phyloP scores from a whole-genome alignment of 2,329 filamentous ascomycete species.

The Ceratocystis harringtonii region DNA sequence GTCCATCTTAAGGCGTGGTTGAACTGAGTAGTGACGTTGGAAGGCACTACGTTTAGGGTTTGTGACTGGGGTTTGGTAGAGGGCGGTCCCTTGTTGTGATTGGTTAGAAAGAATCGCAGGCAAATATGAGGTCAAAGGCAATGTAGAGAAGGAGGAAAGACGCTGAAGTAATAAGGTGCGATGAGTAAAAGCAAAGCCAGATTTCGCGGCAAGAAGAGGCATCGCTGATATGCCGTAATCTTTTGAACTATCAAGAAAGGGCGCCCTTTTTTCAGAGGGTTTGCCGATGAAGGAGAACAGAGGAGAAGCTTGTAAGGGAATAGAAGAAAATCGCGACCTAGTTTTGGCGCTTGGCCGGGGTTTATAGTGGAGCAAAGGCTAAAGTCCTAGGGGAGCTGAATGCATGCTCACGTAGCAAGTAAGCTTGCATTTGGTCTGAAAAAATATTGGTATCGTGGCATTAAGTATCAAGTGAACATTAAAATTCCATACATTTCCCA shows the following conservation, averaged over 20 bases:
- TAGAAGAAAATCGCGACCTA: no score
- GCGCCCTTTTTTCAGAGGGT: no score
- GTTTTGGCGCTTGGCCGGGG: no score
- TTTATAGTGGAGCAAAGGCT: no score
- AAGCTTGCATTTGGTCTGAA: no score
- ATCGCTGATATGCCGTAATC: not conserved
- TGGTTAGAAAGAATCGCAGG: conserved; percentile 1
- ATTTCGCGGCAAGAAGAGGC: not conserved
- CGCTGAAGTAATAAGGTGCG: not conserved
- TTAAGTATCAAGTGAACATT: no score
- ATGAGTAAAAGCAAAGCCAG: not conserved
- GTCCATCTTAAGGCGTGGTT: not conserved
- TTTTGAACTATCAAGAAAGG: no score
- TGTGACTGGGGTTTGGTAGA: not conserved
- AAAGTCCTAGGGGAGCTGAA: no score
- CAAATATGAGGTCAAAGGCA: not conserved
- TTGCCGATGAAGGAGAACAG: not conserved
- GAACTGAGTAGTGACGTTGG: not conserved
- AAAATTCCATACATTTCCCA: no score
- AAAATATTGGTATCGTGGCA: no score
- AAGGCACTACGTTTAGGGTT: not conserved
- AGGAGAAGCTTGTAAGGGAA: not conserved
- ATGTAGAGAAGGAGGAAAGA: not conserved
- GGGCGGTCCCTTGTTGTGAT: not conserved
- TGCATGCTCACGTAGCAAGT: no score